Percentiles rank a stretch among this genome's conserved stretches.
Conservation (phyloP, 192 early-diverging fungal species). For the Podila clonocystis region DNA sequence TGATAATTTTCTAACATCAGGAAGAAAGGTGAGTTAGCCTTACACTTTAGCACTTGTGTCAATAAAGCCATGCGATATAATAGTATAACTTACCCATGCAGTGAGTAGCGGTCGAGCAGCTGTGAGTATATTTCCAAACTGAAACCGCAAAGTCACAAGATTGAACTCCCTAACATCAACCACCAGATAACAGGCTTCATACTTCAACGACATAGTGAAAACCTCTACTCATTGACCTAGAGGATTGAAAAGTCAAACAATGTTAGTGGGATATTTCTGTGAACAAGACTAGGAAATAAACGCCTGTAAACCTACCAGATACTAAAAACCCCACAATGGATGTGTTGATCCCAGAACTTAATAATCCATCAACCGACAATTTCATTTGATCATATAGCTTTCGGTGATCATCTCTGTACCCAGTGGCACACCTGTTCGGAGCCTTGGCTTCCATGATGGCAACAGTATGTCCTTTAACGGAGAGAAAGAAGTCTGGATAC, state of each 20-base stretch:
- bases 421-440: neutral
- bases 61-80: neutral
- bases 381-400: conserved; percentile 14
- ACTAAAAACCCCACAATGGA: conserved; percentile 12
- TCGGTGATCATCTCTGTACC: conserved; percentile 15
- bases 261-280: neutral
- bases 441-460: conserved; percentile 17
- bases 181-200: neutral
- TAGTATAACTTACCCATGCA: conserved; percentile 6
- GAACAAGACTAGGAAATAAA: too few species aligned
- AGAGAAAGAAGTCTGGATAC: conserved; percentile 21
- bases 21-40: conserved; percentile 3
- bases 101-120: conserved; percentile 14
- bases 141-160: conserved; percentile 11
- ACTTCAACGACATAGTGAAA: conserved; percentile 13
- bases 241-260: neutral
- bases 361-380: conserved; percentile 9
- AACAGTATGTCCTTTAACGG: conserved; percentile 16
- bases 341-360: conserved; percentile 10
- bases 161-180: conserved; percentile 5
- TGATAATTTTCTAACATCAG: conserved; percentile 12
- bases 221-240: conserved; percentile 9
- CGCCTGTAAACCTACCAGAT: neutral
- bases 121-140: conserved; percentile 13
- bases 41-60: neutral